Conservation (phyloP, 164 flowering plant species). For the Stephania japonica region DNA sequence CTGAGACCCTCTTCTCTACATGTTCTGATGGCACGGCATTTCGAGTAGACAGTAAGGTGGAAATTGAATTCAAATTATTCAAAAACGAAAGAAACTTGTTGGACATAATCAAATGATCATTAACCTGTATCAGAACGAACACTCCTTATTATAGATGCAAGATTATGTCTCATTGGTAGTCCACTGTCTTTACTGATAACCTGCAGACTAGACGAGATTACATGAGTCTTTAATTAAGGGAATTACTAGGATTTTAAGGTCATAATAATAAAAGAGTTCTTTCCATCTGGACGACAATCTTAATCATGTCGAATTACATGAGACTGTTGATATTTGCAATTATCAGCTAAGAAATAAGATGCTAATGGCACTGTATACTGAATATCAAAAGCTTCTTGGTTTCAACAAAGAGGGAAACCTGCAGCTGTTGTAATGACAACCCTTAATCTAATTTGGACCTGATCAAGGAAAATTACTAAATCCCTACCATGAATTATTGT, state of each 20-base stretch:
- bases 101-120: not conserved
- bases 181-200: conserved; percentile 43
- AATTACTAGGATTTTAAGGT: conserved; percentile 1
- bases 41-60: not conserved
- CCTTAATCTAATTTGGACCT: too few species aligned
- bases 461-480: not conserved
- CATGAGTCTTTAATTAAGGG: not conserved
- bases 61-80: not conserved
- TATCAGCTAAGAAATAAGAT: not conserved
- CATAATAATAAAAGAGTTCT: not conserved
- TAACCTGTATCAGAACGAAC: conserved; percentile 24
- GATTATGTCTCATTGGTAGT: conserved; percentile 19
- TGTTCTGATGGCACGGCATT: not conserved
- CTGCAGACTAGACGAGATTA: conserved; percentile 25
- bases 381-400: not conserved
- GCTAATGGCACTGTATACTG: not conserved
- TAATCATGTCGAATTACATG: not conserved
- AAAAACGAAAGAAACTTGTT: not conserved
- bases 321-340: not conserved
- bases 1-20: conserved; percentile 1
- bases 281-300: not conserved
- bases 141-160: conserved; percentile 13
- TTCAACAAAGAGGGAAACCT: not conserved
- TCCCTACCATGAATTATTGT: not conserved
- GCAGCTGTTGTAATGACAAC: too few species aligned